Evolutionary conservation across 106 monocot genomes (phyloP).

Genomic region (Dendrobium chrysotoxum): DNA sequence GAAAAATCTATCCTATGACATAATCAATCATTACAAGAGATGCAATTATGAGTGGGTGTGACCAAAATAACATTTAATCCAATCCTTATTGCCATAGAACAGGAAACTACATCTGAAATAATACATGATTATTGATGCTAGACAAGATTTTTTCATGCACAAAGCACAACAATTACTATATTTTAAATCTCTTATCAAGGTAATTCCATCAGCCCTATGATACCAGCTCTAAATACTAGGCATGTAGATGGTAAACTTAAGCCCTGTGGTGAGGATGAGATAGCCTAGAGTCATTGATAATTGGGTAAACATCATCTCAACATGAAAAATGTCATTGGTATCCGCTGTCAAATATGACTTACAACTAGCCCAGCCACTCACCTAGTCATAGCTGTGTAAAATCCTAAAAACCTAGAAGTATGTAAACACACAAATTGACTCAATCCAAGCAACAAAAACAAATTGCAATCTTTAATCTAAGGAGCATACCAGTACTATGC

Average conservation of each 20-base stretch:
- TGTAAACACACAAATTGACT: not conserved
- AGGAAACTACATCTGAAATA: not conserved
- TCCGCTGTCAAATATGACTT: not conserved
- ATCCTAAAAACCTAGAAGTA: not conserved
- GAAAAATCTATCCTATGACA: not conserved
- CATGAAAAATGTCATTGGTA: not conserved
- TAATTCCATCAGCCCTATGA: not conserved
- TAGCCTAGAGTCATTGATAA: not conserved
- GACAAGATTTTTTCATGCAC: not conserved
- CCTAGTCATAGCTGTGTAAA: not conserved
- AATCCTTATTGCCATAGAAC: not conserved
- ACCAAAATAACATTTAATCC: not conserved
- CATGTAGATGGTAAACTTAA: not conserved
- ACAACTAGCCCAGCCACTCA: not conserved
- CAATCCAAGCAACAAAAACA: not conserved
- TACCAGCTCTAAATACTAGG: not conserved
- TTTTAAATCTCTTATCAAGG: not conserved
- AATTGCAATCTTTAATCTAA: not conserved
- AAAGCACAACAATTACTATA: not conserved
- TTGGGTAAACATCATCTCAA: not conserved
- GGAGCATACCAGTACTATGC: not conserved
- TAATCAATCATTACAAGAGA: not conserved
- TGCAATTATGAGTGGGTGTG: not conserved
- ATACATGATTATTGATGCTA: not conserved
- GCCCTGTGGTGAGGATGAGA: not conserved